Percentiles rank a stretch among this genome's conserved stretches.
phyloP scores from a whole-genome alignment of 768 basidiomycete genomes.

The Suillus decipiens region DNA sequence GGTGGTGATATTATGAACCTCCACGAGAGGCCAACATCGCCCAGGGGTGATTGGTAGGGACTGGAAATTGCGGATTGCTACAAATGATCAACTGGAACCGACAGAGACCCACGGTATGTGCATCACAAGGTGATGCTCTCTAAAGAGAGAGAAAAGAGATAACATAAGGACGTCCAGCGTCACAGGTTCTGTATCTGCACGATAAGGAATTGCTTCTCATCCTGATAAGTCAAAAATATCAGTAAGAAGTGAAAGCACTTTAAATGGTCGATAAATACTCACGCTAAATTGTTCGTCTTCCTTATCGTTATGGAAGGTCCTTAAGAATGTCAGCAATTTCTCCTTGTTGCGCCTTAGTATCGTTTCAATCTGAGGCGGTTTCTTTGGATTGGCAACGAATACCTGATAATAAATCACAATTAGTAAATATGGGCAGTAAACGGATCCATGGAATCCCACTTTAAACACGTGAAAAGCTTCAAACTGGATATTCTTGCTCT shows the following conservation, averaged over 20 bases:
- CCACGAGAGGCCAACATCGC: not conserved
- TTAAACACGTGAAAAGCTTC: constrained; percentile 99
- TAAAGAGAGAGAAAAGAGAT: not conserved
- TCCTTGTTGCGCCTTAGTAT: constrained; percentile 95
- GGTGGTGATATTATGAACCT: not conserved
- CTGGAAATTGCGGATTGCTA: not conserved
- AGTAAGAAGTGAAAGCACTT: not conserved
- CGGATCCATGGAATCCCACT: constrained; percentile 46
- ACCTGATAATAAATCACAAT: constrained; percentile 51
- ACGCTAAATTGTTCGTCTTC: constrained; percentile 98
- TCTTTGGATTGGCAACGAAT: constrained; percentile 99
- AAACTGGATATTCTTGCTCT: constrained; percentile 99
- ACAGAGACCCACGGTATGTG: not conserved
- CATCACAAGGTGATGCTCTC: not conserved
- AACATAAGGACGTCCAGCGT: constrained; percentile 15
- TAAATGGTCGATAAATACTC: constrained; percentile 21
- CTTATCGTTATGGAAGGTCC: constrained; percentile 96
- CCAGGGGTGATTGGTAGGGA: not conserved
- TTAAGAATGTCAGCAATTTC: constrained; percentile 85
- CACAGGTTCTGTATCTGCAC: constrained; percentile 84
- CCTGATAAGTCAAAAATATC: constrained; percentile 37
- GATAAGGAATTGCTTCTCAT: constrained; percentile 97
- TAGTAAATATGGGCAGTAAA: constrained; percentile 1
- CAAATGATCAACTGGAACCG: not conserved
- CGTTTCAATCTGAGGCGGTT: constrained; percentile 89